Evolutionary conservation across 306 rosid genomes (phyloP), one percentile per base, ranked within the genome.

Genomic region (Mucuna pruriens): DNA sequence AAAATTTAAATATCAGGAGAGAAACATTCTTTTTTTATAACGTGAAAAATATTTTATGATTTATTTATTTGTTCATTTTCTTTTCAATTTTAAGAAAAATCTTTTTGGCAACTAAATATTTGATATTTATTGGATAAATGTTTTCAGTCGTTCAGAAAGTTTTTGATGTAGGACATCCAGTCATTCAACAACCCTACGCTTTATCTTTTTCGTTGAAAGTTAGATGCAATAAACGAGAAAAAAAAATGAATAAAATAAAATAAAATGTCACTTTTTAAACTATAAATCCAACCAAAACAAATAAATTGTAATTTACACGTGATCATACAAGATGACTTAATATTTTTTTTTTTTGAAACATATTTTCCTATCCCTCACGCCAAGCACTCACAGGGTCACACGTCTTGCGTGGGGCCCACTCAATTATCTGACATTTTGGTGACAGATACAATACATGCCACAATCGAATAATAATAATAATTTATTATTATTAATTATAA

Each of bases 401-500:
- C 65, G 64, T 77, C 38, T 45, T 77, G 36, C 73, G 81, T 26
- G 3, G 34, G 81, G 25, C 51, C 81, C 73, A 63, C 64, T 29
- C 0, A 48, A 9, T 63, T 62, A n/a, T 52, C 17, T 22, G 34
- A 26, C 33, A 60, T 9, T 15, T 66, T 20, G 15, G 48, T 11
- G 31, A 67, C 11, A 67, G 19, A 40, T 67, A 40, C 71, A 49
- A 16, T 7, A 49, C 22, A 48, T 48, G 55, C 8, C 16, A 44
- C 31, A 9, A 44, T 44, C 9, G 1, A 2, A 44, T 8, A 10
- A 44, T 44, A 10, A 10, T 44, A 44, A 44, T 29, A 8, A 44
- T 8, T 10, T 8, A n/a, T 44, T 44, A 38, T 38, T 44, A 44
- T 44, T 44, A 8, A 44, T 44, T 44, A 44, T 9, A 16, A 36